Evolutionary conservation across 148 eudicot genomes (phyloP).

Genomic region (Nepenthes gracilis): DNA sequence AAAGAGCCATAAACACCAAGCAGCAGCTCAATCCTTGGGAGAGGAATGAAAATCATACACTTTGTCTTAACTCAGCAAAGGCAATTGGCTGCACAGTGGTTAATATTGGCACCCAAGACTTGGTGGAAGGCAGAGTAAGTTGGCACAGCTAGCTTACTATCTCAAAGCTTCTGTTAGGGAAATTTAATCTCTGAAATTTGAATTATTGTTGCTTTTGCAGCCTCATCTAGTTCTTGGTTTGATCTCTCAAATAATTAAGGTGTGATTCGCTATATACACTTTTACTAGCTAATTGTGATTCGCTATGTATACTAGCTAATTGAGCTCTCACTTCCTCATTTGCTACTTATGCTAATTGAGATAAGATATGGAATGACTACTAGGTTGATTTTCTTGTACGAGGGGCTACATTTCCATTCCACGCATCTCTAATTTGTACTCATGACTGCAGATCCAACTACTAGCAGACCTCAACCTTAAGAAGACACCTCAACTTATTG

Average conservation of each 20-base stretch:
- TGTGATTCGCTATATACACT: conserved; percentile 6
- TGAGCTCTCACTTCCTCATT: background rate
- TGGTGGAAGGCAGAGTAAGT: conserved; percentile 97
- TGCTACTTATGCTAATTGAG: background rate
- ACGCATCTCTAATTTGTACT: background rate
- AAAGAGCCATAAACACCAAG: conserved; percentile 89
- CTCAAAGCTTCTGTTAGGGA: background rate
- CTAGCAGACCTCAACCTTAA: conserved; percentile 86
- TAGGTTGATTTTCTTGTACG: background rate
- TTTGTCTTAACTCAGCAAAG: conserved; percentile 96
- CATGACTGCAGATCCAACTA: conserved; percentile 59
- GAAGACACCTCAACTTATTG: conserved; percentile 95
- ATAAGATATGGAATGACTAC: background rate
- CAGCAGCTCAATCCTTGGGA: conserved; percentile 89
- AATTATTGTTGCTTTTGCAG: conserved; percentile 28
- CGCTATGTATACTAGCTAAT: background rate
- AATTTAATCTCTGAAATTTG: background rate
- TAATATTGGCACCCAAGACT: conserved; percentile 92
- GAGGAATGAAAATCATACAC: conserved; percentile 95
- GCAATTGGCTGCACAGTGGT: conserved; percentile 99
- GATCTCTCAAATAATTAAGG: conserved; percentile 95
- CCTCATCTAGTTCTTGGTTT: conserved; percentile 86
- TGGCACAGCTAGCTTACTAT: conserved; percentile 1
- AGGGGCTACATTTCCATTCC: no score
- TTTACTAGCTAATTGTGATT: conserved; percentile 6